Evolutionary conservation across 2,329 filamentous ascomycete genomes (phyloP).

Genomic region (Clarireedia paspali): DNA sequence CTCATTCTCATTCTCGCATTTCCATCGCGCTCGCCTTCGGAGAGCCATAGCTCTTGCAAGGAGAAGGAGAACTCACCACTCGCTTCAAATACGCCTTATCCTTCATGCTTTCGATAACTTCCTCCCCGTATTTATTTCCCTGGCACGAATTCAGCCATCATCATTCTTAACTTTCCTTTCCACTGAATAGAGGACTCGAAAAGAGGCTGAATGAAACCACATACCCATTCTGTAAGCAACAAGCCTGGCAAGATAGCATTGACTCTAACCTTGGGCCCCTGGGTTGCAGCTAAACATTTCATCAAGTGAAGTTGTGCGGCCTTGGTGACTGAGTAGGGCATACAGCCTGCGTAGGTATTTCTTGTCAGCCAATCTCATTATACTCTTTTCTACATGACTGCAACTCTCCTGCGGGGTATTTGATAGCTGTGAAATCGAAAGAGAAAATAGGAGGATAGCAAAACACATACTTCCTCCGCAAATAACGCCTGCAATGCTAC

Average conservation of each 20-base stretch:
- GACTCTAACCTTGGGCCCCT: constrained; percentile 53
- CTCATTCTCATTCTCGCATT: too few species aligned
- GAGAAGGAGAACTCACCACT: constrained; percentile 34
- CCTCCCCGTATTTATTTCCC: constrained; percentile 40
- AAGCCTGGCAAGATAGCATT: constrained; percentile 60
- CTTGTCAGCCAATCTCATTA: not conserved
- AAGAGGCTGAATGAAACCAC: constrained; percentile 6
- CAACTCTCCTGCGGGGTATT: too few species aligned
- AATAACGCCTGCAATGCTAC: constrained; percentile 47
- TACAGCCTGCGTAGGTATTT: not conserved
- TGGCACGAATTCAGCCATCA: not conserved
- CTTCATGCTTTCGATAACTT: constrained; percentile 41
- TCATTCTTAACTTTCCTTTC: not conserved
- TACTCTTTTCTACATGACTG: not conserved
- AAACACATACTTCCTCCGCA: constrained; percentile 7
- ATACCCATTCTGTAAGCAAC: constrained; percentile 57
- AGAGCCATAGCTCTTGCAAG: not conserved
- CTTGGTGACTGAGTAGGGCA: constrained; percentile 33
- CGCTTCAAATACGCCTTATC: constrained; percentile 47
- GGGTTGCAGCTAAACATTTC: constrained; percentile 54
- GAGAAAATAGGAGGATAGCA: not conserved
- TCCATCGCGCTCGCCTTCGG: too few species aligned
- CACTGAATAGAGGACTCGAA: not conserved
- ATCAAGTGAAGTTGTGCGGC: constrained; percentile 53
- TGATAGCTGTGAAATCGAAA: not conserved